Evolutionary conservation across 169 alveolate genomes (phyloP).

Genomic region (Plasmodium vinckei): DNA sequence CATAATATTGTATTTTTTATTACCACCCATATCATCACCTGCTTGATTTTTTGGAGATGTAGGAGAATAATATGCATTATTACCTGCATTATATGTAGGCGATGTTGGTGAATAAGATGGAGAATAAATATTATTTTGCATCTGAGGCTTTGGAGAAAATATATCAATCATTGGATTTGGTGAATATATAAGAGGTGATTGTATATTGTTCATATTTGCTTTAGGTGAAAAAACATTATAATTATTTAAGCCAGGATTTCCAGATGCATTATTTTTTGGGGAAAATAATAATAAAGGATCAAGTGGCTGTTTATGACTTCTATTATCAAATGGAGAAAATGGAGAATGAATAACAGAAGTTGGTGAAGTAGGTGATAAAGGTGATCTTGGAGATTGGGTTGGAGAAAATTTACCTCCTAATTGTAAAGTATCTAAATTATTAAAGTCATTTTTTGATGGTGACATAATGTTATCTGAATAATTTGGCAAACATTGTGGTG

Average conservation of each 20-base stretch:
- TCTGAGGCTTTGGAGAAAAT: conserved; percentile 68
- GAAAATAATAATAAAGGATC: conserved; percentile 31
- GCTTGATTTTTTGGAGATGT: conserved; percentile 84
- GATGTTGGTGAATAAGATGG: conserved; percentile 87
- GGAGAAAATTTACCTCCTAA: conserved; percentile 94
- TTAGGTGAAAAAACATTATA: conserved; percentile 82
- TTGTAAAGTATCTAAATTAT: conserved; percentile 83
- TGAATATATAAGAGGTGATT: conserved; percentile 84
- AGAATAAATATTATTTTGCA: conserved; percentile 74
- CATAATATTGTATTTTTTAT: conserved; percentile 25
- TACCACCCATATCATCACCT: conserved; percentile 33
- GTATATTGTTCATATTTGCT: conserved; percentile 77
- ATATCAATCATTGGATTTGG: conserved; percentile 79
- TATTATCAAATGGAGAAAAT: conserved; percentile 72
- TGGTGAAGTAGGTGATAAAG: conserved; percentile 91
- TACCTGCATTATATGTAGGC: conserved; percentile 83
- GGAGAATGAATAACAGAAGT: conserved; percentile 79
- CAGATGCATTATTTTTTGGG: conserved; percentile 2
- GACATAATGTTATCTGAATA: conserved; percentile 43
- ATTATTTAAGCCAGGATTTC: conserved; percentile 8
- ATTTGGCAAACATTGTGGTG: conserved; percentile 77
- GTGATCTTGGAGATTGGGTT: conserved; percentile 89
- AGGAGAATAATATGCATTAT: conserved; percentile 79
- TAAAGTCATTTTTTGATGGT: conserved; percentile 64
- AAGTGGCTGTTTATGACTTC: conserved; percentile 23